phyloP scores from a whole-genome alignment of 169 alveolate species.

The Amoebophrya sp. region DNA sequence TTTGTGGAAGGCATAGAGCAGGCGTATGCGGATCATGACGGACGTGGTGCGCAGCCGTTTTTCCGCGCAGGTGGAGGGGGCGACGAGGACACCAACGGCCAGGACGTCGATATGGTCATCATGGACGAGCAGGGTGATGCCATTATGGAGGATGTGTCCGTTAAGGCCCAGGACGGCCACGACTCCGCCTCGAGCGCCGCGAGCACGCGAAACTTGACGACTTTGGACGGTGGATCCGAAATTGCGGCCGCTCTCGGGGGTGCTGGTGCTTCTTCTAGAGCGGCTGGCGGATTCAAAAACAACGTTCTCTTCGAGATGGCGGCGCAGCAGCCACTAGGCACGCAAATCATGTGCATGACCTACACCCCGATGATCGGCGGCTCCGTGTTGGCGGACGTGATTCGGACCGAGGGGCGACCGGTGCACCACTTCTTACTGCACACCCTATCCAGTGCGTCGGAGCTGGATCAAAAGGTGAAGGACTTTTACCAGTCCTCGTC shows the following conservation, averaged over 20 bases:
- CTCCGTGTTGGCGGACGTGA: background rate
- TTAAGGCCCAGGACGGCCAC: background rate
- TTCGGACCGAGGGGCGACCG: background rate
- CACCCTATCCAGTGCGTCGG: background rate
- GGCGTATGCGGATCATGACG: too few relatives aligned
- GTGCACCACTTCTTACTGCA: background rate
- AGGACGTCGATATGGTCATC: background rate
- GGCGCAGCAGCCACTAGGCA: background rate
- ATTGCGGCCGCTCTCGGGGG: background rate
- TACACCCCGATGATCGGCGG: background rate
- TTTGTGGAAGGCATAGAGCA: background rate
- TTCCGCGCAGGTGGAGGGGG: background rate
- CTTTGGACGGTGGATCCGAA: background rate
- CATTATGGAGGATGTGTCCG: background rate
- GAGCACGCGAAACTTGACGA: background rate
- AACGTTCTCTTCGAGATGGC: too few relatives aligned
- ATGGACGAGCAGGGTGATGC: background rate
- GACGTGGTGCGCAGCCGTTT: background rate
- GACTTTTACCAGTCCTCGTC: background rate
- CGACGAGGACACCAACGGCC: background rate
- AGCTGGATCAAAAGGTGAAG: background rate
- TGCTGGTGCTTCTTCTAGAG: background rate
- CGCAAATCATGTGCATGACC: background rate
- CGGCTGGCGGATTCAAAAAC: background rate
- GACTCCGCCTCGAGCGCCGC: background rate